Evolutionary conservation across 2,329 filamentous ascomycete genomes (phyloP), one percentile per base, ranked within the genome.

Genomic region (Aureobasidium sp.): DNA sequence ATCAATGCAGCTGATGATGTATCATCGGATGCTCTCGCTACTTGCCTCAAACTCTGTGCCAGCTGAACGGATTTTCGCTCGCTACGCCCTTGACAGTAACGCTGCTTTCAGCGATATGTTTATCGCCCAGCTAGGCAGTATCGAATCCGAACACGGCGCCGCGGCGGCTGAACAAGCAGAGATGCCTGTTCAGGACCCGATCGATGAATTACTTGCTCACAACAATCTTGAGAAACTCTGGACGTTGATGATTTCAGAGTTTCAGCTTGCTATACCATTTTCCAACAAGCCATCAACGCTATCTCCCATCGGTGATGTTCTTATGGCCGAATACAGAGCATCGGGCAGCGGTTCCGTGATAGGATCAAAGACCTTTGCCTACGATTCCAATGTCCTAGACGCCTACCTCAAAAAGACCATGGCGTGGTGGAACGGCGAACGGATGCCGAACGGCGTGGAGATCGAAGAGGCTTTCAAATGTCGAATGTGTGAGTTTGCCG

Each of bases 401-500:
- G 74, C 72, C 1, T 95, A 95, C 69, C 71, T 96, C 3, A 69
- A 74, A 0, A 79, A 83, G 2, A 86, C 88, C 64, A 84, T 96
- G 81, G 72, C 79, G n/a, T 96, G 90, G 90, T 97, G 93, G 93
- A 84, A 82, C 33, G 93, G 92, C 0, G 78, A 87, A 66, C 78
- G 92, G 17, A 75, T 81, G 53, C 84, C 91, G 0, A 79, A 80
- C 8, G 93, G 93, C 0, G 92, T 96, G 2, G 79, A 83, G 7
- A 81, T 95, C 7, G 86, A 92, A 68, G 92, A 96, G 66, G 89
- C 90, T 0, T 95, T 87, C 74, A 97, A 96, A 72, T 97, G 93
- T 70, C 77, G 84, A 21, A 84, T 80, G 25, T 97, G 93, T 69
- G 90, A 95, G 65, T 96, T 96, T 71, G 83, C 81, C 0, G 85